Evolutionary conservation across 768 basidiomycete genomes (phyloP), one percentile per base, ranked within the genome.

Genomic region (Termitomyces sp.): DNA sequence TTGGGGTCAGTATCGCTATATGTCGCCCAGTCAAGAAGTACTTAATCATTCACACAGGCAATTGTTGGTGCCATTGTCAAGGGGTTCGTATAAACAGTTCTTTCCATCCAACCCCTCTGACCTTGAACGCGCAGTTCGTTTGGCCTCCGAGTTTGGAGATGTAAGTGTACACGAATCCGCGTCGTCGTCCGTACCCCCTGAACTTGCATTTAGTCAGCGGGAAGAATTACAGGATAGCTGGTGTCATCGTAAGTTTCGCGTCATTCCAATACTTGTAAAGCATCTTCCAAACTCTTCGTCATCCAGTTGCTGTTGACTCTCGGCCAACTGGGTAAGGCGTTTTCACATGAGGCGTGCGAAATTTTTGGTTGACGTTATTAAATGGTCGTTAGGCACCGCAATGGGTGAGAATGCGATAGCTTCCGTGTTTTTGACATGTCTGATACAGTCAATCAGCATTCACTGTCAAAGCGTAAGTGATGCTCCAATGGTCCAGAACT

Each of bases 121-220:
- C 20, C n/a, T 48, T 36, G n/a, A 52, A 24, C 33, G 20, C 57
- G n/a, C 53, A 86, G 84, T 33, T 76, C 77, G 51, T 87, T 86
- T 56, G 79, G 76, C 0, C 66, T 85, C 52, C 78, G 85, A 28
- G 86, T 87, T 22, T 88, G 83, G 81, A 69, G 85, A 70, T 87
- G 86, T 87, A 65, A 63, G 77, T 65, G 15, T 22, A 22, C 18
- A 6, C 34, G n/a, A n/a, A 16, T 48, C 5, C 20, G 29, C 13
- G 51, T 18, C 7, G 5, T 36, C 16, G n/a, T 51, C 26, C 33
- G 5, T 31, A 54, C 29, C 13, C 47, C 34, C 46, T 45, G 20
- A 52, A 26, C 10, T 31, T 0, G 22, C 15, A 41, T 52, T 51
- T 51, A 87, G 86, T 88, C 61, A 87, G 86, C 70, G 72, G 77